Evolutionary conservation across 805 yeast species (phyloP).

Genomic region (Wickerhamomyces chambardii): DNA sequence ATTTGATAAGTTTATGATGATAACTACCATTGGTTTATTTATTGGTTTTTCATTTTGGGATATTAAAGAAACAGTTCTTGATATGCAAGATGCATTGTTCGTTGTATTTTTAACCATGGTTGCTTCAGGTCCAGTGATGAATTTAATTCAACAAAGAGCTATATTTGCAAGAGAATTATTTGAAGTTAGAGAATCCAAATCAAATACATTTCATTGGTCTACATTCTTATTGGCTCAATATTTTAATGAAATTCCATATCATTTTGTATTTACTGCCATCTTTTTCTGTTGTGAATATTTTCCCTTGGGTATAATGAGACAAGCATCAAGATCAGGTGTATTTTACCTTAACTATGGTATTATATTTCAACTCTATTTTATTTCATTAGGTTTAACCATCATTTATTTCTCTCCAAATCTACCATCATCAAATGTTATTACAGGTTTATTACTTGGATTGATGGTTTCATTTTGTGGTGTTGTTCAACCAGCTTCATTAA

Average conservation of each 20-base stretch:
- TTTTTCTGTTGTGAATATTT: conserved; percentile 45
- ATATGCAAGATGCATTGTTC: conserved; percentile 52
- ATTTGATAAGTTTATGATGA: conserved; percentile 45
- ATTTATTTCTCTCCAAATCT: conserved; percentile 56
- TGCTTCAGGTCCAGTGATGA: conserved; percentile 42
- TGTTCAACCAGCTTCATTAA: conserved; percentile 39
- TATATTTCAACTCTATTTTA: conserved; percentile 39
- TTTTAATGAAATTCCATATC: conserved; percentile 54
- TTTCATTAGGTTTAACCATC: conserved; percentile 44
- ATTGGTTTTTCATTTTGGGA: conserved; percentile 68
- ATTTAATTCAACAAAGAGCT: conserved; percentile 56
- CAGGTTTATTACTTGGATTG: conserved; percentile 47
- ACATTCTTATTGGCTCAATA: conserved; percentile 43
- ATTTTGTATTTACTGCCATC: conserved; percentile 36
- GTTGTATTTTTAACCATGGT: conserved; percentile 51
- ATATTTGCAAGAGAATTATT: conserved; percentile 49
- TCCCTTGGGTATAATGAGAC: conserved; percentile 32
- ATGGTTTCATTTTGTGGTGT: conserved; percentile 26
- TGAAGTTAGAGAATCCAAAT: conserved; percentile 63
- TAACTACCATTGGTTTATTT: conserved; percentile 44
- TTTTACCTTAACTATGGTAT: conserved; percentile 41
- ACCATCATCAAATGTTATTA: conserved; percentile 55
- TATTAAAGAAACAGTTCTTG: conserved; percentile 39
- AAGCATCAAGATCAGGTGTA: conserved; percentile 42
- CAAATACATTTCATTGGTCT: conserved; percentile 71